Evolutionary conservation across 208 protist genomes (phyloP), one percentile per base, ranked within the genome.

Genomic region (Porcisia hertigi): DNA sequence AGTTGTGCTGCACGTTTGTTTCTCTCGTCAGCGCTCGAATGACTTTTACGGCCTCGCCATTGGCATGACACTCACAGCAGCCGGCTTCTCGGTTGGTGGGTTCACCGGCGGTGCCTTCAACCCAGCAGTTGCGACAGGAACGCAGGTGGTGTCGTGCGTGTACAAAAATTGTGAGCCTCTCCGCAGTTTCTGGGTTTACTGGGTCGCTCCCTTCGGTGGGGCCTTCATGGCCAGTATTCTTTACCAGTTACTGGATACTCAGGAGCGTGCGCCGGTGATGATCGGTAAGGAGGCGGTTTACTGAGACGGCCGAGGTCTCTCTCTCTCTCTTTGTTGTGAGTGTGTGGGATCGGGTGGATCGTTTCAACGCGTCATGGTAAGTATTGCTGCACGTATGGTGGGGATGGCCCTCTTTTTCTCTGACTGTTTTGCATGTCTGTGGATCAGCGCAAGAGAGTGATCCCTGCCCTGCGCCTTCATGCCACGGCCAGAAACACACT

Each of bases 41-140:
- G 93, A 94, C 41, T 96, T 96, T 55, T 92, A 94, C 57, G 91
- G 89, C 6, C 90, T 98, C 71, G 84, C 86, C 3, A 94, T 96
- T 69, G 89, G 87, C 36, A 87, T 95, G 80, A 84, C 66, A 1
- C 73, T 98, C 41, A 86, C 88, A 73, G 63, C 89, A 23, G 92
- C 92, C 3, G 88, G 86, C n/a, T 90, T 97, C 69, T 81, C 92
- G 3, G 86, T 95, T 0, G 88, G 87, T 43, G 86, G 87, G 9
- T 88, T 91, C 64, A 93, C 82, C 9, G 82, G 83, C 11, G 89
- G 88, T 23, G 88, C 91, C 60, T 94, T 97, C 79, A 97, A 97
- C 73, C 92, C 92, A 25, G 92, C 91, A 11, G 87, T 94, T 23
- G 88, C 91, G 3, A 92, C 89, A 6, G 92, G 90, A 16, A 93